Evolutionary conservation across 768 basidiomycete genomes (phyloP).

Genomic region (Tremella fuciformis): DNA sequence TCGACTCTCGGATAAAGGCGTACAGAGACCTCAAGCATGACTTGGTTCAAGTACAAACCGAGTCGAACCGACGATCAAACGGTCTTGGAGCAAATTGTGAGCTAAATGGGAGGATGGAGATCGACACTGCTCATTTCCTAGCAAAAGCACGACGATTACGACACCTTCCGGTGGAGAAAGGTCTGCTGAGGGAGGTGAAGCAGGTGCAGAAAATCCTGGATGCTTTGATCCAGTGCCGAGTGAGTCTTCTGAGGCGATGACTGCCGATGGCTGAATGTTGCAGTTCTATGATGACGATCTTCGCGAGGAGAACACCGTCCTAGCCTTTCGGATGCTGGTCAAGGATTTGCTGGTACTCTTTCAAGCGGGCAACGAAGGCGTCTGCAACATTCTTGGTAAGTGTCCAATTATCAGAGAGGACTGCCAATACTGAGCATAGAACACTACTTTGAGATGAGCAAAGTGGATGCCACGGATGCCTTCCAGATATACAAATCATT

Average conservation of each 20-base stretch:
- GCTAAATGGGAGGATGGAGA: background rate
- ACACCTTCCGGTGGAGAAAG: constrained; percentile 92
- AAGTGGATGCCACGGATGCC: constrained; percentile 80
- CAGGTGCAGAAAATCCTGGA: constrained; percentile 88
- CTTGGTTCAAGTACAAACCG: constrained; percentile 86
- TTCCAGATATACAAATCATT: constrained; percentile 87
- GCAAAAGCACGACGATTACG: constrained; percentile 66
- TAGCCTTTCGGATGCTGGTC: constrained; percentile 86
- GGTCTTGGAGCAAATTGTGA: constrained; percentile 37
- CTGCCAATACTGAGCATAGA: constrained; percentile 55
- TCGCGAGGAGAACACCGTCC: constrained; percentile 83
- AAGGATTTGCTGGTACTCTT: constrained; percentile 94
- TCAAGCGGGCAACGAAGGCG: constrained; percentile 94
- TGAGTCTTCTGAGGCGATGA: constrained; percentile 54
- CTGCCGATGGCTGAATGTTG: constrained; percentile 3
- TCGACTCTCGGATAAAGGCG: constrained; percentile 80
- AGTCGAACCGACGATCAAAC: constrained; percentile 66
- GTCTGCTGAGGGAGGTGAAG: constrained; percentile 84
- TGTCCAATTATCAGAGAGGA: constrained; percentile 7
- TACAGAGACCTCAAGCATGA: constrained; percentile 92
- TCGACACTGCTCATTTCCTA: constrained; percentile 6
- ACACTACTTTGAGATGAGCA: constrained; percentile 98
- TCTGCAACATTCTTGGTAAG: constrained; percentile 59
- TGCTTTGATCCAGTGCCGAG: constrained; percentile 78
- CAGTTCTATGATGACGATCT: constrained; percentile 95